Percentiles rank a stretch among this genome's conserved stretches.
These are phyloP conservation scores for Cutaneotrichosporon sp. DNA, from an alignment of 1,284 basidiomycete genomes.

Conservation along the genomic window DNA sequence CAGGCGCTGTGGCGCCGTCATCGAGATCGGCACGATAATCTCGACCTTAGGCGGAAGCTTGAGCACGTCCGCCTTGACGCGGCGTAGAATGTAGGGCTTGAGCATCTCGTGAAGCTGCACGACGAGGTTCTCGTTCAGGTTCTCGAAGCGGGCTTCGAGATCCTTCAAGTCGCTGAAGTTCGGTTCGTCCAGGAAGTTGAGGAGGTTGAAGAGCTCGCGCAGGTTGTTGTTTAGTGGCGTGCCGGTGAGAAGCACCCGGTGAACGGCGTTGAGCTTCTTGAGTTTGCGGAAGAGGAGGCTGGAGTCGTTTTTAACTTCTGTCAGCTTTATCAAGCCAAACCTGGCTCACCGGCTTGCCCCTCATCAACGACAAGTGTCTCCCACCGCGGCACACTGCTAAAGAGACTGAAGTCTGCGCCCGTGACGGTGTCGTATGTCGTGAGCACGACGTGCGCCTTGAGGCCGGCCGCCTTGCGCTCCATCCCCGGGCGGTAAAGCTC, in stretches of 20 bases:
- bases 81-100: constrained; percentile 87
- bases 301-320: constrained; percentile 70
- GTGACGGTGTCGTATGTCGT: constrained; percentile 84
- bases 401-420: constrained; percentile 72
- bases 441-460: constrained; percentile 71
- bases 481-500: constrained; percentile 69
- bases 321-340: background rate
- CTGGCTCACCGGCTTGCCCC: constrained; percentile 55
- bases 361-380: constrained; percentile 90
- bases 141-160: constrained; percentile 68
- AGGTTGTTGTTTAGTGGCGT: constrained; percentile 98
- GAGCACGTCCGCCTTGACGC: constrained; percentile 89
- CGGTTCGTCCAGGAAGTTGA: constrained; percentile 83
- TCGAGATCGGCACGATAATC: constrained; percentile 84
- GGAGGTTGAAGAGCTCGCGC: constrained; percentile 88
- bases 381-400: constrained; percentile 83
- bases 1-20: constrained; percentile 84
- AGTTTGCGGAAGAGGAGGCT: constrained; percentile 81
- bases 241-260: constrained; percentile 90
- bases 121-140: constrained; percentile 74
- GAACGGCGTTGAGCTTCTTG: constrained; percentile 72
- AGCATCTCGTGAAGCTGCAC: constrained; percentile 73
- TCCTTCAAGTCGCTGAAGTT: constrained; percentile 67
- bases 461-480: constrained; percentile 41
- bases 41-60: constrained; percentile 80